These are phyloP conservation scores for Epichloe sylvatica DNA, from an alignment of 2,329 filamentous ascomycete species.

Conservation along the genomic window DNA sequence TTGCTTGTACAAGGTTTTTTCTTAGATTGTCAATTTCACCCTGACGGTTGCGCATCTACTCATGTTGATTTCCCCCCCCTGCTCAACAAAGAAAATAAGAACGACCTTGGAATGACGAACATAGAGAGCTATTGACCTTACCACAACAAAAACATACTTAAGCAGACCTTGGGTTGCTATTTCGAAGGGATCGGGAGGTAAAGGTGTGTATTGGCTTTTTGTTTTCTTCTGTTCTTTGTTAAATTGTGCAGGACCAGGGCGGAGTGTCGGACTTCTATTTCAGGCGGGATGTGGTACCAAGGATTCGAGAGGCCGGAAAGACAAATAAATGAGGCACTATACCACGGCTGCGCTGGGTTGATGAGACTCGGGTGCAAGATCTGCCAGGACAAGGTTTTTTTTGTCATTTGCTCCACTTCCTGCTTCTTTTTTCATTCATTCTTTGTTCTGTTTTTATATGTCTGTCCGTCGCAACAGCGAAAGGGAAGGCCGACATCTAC, in stretches of 20 bases:
- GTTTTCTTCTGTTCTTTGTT: constrained; percentile 10
- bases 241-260: constrained; percentile 15
- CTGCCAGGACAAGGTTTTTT: constrained; percentile 15
- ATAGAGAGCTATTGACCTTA: constrained; percentile 34
- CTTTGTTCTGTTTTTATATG: neutral
- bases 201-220: constrained; percentile 22
- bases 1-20: constrained; percentile 15
- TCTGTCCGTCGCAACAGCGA: constrained; percentile 15
- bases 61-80: constrained; percentile 16
- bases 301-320: constrained; percentile 22
- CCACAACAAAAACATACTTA: constrained; percentile 22
- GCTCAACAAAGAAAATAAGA: constrained; percentile 7
- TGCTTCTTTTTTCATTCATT: neutral
- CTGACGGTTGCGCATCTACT: constrained; percentile 11
- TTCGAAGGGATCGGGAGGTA: constrained; percentile 22
- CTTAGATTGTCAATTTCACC: constrained; percentile 13
- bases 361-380: constrained; percentile 17
- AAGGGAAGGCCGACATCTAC: constrained; percentile 12
- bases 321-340: constrained; percentile 27
- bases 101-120: constrained; percentile 29
- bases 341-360: constrained; percentile 23
- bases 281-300: constrained; percentile 20
- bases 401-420: neutral
- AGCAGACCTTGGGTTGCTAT: constrained; percentile 26
- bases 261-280: constrained; percentile 26